A percentile compares a stretch with the other conserved stretches of the same genome.
Evolutionary conservation across 176 grass and related monocot species (phyloP).

Genomic region (Musa itinerans): DNA sequence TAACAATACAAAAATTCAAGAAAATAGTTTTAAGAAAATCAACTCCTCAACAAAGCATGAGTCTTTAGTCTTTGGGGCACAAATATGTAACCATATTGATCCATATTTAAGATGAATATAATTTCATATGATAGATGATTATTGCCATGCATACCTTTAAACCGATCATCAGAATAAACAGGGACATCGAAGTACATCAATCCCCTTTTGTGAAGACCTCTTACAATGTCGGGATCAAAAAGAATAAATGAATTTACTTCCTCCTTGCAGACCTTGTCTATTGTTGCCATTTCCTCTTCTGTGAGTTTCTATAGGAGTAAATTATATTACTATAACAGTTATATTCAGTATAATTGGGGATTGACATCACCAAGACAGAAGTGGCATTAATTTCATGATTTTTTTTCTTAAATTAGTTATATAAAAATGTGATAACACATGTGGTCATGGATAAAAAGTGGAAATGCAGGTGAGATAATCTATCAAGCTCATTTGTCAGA

Average conservation of each 20-base stretch:
- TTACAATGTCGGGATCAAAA: constrained; percentile 78
- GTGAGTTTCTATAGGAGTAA: constrained; percentile 69
- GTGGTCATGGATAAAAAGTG: not conserved
- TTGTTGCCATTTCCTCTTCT: constrained; percentile 90
- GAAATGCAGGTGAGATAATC: not conserved
- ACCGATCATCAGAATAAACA: constrained; percentile 80
- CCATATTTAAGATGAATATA: no score
- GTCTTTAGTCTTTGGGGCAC: no score
- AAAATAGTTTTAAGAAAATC: no score
- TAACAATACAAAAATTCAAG: no score
- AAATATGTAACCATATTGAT: no score
- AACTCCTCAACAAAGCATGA: no score
- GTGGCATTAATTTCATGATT: not conserved
- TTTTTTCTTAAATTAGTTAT: not conserved
- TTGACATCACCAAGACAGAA: constrained; percentile 13
- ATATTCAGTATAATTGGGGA: constrained; percentile 5
- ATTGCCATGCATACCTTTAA: constrained; percentile 62
- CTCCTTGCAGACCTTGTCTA: constrained; percentile 97
- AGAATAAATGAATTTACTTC: constrained; percentile 91
- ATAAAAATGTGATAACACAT: not conserved
- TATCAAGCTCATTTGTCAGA: no score
- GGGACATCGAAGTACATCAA: constrained; percentile 85
- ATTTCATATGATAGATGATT: not conserved
- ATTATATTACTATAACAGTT: constrained; percentile 25
- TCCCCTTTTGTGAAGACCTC: constrained; percentile 67